Conservation (phyloP, 2,329 filamentous ascomycete species). For the Xylaria sp. region DNA sequence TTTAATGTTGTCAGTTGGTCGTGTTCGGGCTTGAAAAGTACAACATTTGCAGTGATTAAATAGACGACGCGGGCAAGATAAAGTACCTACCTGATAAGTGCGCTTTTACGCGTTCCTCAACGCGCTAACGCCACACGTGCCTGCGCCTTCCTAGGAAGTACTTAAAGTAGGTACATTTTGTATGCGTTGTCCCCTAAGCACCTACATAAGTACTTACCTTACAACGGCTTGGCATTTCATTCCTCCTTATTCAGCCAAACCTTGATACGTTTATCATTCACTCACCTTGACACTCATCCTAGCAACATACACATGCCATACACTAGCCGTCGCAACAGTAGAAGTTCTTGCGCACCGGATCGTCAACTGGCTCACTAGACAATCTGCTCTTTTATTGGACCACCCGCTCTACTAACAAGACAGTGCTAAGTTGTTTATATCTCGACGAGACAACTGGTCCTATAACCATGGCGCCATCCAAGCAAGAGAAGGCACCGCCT, state of each 20-base stretch:
- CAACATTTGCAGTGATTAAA: too few relatives aligned
- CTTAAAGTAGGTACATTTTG: neutral
- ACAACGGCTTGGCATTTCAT: constrained; percentile 14
- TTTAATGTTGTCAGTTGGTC: too few relatives aligned
- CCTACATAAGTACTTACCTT: neutral
- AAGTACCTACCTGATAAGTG: neutral
- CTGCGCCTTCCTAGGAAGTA: neutral
- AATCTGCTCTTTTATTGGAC: neutral
- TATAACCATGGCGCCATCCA: constrained; percentile 53
- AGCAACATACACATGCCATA: neutral
- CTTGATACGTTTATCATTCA: neutral
- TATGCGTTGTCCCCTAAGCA: constrained; percentile 3
- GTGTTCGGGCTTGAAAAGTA: too few relatives aligned
- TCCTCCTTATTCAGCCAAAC: constrained; percentile 17
- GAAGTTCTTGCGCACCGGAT: neutral
- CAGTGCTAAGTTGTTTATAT: neutral
- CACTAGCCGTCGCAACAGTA: neutral
- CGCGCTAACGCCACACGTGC: too few relatives aligned
- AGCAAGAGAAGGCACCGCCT: constrained; percentile 58
- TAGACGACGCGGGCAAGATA: neutral
- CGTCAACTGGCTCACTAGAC: neutral
- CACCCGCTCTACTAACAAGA: neutral
- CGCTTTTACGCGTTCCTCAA: too few relatives aligned
- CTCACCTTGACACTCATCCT: constrained; percentile 13
- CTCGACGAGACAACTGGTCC: neutral